A percentile compares a stretch with the other conserved stretches of the same genome.
Conservation (phyloP, 192 early-diverging fungal genomes). For the Spizellomyces sp. region DNA sequence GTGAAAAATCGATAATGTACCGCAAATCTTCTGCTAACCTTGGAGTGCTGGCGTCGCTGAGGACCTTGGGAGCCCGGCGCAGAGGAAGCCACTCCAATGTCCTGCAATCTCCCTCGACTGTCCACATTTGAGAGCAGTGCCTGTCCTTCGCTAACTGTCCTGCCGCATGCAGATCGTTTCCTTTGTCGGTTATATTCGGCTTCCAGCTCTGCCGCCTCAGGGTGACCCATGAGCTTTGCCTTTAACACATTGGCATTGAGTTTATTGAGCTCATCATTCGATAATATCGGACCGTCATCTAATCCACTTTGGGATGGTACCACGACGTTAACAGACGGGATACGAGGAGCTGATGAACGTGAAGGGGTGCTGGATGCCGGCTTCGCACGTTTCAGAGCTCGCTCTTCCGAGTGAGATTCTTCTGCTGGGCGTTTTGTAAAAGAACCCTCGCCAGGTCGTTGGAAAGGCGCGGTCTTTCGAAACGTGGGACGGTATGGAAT, state of each 20-base stretch:
- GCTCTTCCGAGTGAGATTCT: too few relatives aligned
- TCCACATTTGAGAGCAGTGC: slow-evolving; percentile 57
- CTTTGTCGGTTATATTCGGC: slow-evolving; percentile 70
- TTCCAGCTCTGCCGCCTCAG: slow-evolving; percentile 63
- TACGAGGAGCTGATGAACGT: neutral
- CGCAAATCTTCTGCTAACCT: neutral
- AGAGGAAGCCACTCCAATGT: slow-evolving; percentile 41
- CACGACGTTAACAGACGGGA: neutral
- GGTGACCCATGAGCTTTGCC: slow-evolving; percentile 70
- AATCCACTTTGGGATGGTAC: neutral
- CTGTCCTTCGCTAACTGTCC: neutral
- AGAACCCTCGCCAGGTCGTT: slow-evolving; percentile 5
- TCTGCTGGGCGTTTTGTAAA: neutral
- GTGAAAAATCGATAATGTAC: neutral
- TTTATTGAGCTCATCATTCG: slow-evolving; percentile 79
- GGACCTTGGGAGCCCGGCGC: slow-evolving; percentile 7
- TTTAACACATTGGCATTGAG: slow-evolving; percentile 79
- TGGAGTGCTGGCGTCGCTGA: neutral
- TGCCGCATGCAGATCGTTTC: slow-evolving; percentile 10
- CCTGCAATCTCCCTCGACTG: slow-evolving; percentile 58
- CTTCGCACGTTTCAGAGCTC: too few relatives aligned
- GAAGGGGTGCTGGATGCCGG: neutral
- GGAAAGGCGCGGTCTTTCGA: slow-evolving; percentile 18
- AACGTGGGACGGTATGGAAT: slow-evolving; percentile 23
- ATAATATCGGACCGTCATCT: slow-evolving; percentile 35